A percentile compares a stretch with the other conserved stretches of the same genome.
phyloP scores from a whole-genome alignment of 169 alveolate species.

The Fabrea salina region DNA sequence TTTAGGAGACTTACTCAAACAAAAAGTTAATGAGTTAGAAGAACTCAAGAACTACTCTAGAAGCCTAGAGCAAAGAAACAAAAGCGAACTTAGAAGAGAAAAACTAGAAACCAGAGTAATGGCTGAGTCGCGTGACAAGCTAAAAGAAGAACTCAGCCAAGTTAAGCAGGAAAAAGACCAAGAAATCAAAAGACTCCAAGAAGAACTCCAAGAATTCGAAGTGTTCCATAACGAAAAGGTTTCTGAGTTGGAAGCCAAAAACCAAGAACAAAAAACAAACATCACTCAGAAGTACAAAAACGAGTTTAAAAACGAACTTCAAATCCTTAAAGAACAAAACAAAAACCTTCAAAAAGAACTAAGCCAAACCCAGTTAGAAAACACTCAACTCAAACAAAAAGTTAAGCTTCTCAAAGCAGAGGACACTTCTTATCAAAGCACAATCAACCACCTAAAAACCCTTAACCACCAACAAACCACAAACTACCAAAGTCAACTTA shows the following conservation, averaged over 20 bases:
- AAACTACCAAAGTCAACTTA: too few relatives aligned
- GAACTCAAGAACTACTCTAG: not conserved
- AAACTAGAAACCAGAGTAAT: not conserved
- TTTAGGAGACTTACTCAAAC: not conserved
- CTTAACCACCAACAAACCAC: too few relatives aligned
- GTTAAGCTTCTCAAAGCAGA: too few relatives aligned
- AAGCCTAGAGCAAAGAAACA: not conserved
- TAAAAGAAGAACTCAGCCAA: not conserved
- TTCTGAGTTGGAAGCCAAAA: not conserved
- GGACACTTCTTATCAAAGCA: too few relatives aligned
- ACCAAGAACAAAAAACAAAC: too few relatives aligned
- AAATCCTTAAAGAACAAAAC: too few relatives aligned
- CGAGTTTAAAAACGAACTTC: too few relatives aligned
- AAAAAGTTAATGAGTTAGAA: conserved; percentile 1
- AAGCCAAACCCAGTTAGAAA: too few relatives aligned
- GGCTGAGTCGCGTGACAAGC: not conserved
- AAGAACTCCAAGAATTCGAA: not conserved
- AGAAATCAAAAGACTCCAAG: not conserved
- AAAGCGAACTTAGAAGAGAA: not conserved
- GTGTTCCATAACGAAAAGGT: not conserved
- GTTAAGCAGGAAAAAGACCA: conserved; percentile 23
- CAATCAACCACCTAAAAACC: too few relatives aligned
- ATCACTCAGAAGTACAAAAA: too few relatives aligned
- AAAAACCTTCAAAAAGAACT: too few relatives aligned
- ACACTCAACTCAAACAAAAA: too few relatives aligned